Base-by-base conservation (phyloP, 2,329 filamentous ascomycete genomes). In the Colletotrichum scovillei region DNA sequence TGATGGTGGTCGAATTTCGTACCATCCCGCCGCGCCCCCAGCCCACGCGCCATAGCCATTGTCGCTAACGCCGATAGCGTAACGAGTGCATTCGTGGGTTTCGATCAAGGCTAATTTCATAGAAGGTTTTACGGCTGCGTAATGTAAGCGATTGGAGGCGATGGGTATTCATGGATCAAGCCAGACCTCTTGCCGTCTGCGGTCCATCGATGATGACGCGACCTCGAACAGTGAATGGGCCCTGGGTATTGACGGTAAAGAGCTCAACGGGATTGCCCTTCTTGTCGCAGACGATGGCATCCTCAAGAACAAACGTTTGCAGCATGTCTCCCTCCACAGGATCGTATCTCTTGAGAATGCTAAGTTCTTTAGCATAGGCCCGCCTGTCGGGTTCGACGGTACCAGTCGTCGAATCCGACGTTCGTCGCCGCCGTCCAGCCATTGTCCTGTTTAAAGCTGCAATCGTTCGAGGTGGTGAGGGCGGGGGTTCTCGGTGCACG, bases 31-130 rank as follows among this genome's bases (percentile, higher is more conserved):
- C 67, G 85, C 80, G 49, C 91, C 91, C 35, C 87, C 85, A 1
- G 92, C 90, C 93, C 93, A 95, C 35, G 93, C 84, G n/a, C 89
- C 85, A 4, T 89, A 86, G 22, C 86, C 84, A 63, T 89, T 87
- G 16, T 84, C 79, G 30, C 83, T 82, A 56, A 84, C 82, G 59
- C 88, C 88, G 38, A 92, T 89, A 30, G 91, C 89, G 77, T 89
- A 91, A 38, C 79, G 77, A 2, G 76, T 75, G 28, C 84, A 86
- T 42, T 86, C 82, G n/a, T 84, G 81, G 65, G 94, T 85, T 75
- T 92, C 88, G 73, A 93, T 86, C 56, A 83, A 78, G n/a, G 80
- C 78, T 1, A 78, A 75, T 59, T 78, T 81, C 35, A 78, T 74
- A 11, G 76, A 75, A 19, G 81, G 79, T 24, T 80, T 80, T 16